These are phyloP conservation scores for Epichloe bromicola DNA, from an alignment of 2,329 filamentous ascomycete genomes.

Conservation along the genomic window DNA sequence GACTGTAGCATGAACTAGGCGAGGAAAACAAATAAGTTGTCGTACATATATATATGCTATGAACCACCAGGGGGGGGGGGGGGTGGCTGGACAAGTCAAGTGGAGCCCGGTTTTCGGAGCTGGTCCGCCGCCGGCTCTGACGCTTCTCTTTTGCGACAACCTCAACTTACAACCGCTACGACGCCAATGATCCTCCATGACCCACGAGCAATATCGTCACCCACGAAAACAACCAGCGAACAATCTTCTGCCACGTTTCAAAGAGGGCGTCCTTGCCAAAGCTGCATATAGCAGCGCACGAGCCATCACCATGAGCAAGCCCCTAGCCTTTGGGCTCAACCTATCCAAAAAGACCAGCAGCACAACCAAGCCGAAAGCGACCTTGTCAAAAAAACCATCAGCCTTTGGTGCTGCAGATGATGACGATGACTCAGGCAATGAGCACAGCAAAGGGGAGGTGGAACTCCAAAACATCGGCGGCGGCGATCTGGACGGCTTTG, in stretches of 20 bases:
- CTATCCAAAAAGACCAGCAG: conserved; percentile 42
- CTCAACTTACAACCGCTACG: not conserved
- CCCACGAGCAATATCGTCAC: not conserved
- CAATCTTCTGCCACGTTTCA: not conserved
- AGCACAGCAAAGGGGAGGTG: conserved; percentile 21
- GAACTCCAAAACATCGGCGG: conserved; percentile 50
- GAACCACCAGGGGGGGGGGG: too few species aligned
- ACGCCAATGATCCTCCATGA: not conserved
- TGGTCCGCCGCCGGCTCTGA: not conserved
- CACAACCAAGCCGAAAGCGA: conserved; percentile 33
- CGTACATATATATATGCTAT: too few species aligned
- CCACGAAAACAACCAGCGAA: not conserved
- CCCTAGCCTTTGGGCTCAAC: conserved; percentile 45
- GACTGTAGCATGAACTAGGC: too few species aligned
- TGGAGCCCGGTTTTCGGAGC: not conserved
- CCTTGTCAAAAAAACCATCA: conserved; percentile 33
- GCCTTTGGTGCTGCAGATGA: conserved; percentile 46
- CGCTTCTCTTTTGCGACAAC: not conserved
- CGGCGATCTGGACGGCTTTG: conserved; percentile 44
- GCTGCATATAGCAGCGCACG: not conserved
- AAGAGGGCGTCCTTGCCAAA: not conserved
- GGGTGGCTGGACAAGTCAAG: not conserved
- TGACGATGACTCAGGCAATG: conserved; percentile 42
- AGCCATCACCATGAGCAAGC: conserved; percentile 31
- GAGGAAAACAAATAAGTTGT: too few species aligned